Conservation (phyloP, 306 rosid species). For the Lotus japonicus region DNA sequence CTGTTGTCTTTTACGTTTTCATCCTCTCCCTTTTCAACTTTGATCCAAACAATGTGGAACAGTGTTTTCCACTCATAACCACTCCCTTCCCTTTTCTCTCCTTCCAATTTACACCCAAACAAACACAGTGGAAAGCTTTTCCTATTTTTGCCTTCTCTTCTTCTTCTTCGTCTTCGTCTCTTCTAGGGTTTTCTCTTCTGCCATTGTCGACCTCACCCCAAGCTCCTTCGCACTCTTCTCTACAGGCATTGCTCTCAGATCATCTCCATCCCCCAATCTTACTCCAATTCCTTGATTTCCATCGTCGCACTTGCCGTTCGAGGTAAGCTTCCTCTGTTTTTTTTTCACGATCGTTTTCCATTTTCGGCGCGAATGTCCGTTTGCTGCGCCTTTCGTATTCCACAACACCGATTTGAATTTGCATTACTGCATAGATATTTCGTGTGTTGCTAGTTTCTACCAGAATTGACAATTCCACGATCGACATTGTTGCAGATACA, state of each 20-base stretch:
- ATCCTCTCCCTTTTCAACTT: too few relatives aligned
- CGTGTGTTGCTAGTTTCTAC: not conserved
- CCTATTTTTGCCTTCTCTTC: not conserved
- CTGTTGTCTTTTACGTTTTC: too few relatives aligned
- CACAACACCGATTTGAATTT: not conserved
- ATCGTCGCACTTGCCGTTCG: not conserved
- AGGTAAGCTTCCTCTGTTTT: constrained; percentile 10
- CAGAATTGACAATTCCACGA: not conserved
- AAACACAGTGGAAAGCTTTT: too few relatives aligned
- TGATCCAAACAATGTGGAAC: too few relatives aligned
- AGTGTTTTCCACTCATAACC: too few relatives aligned
- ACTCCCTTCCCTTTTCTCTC: too few relatives aligned
- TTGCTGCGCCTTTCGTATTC: too few relatives aligned
- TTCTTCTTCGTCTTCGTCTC: not conserved
- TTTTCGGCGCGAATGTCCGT: too few relatives aligned
- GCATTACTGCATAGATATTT: not conserved
- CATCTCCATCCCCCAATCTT: not conserved
- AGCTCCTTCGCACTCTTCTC: not conserved
- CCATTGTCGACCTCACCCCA: constrained; percentile 17
- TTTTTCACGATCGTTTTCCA: not conserved
- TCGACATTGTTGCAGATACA: constrained; percentile 7
- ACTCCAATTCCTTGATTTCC: constrained; percentile 3
- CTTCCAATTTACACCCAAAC: too few relatives aligned
- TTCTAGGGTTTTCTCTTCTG: constrained; percentile 32
- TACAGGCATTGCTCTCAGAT: constrained; percentile 27